Evolutionary conservation across 2,329 filamentous ascomycete species (phyloP).

Genomic region (Ophiostoma quercus): DNA sequence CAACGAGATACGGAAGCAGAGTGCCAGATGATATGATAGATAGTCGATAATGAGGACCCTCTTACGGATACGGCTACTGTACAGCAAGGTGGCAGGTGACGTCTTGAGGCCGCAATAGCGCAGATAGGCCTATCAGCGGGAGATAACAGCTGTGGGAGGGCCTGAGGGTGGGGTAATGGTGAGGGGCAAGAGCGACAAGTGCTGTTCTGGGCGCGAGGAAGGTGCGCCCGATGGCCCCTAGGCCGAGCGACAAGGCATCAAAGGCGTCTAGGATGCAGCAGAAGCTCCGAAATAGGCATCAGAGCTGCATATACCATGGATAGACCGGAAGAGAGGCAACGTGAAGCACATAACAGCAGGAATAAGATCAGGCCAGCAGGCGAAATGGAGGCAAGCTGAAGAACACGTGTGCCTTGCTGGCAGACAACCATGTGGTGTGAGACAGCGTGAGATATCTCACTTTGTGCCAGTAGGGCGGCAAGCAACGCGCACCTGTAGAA

Average conservation of each 20-base stretch:
- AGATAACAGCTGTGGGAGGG: slow-evolving; percentile 18
- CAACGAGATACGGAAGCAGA: neutral
- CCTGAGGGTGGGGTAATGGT: slow-evolving; percentile 20
- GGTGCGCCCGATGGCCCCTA: slow-evolving; percentile 13
- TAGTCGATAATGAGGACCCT: slow-evolving; percentile 16
- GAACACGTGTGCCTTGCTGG: slow-evolving; percentile 11
- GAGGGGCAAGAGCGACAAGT: slow-evolving; percentile 19
- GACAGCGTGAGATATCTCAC: neutral
- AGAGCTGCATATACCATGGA: neutral
- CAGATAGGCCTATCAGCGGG: slow-evolving; percentile 23
- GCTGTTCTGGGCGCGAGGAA: slow-evolving; percentile 19
- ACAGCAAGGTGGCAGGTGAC: slow-evolving; percentile 23
- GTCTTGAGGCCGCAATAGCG: slow-evolving; percentile 19
- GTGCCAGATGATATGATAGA: neutral
- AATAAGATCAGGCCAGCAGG: neutral
- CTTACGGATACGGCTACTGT: slow-evolving; percentile 15
- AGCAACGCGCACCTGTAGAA: neutral
- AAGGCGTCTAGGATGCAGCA: neutral
- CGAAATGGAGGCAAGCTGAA: neutral
- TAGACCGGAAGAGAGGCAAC: neutral
- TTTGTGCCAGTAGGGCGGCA: neutral
- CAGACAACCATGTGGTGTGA: neutral
- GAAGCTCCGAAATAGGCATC: slow-evolving; percentile 14
- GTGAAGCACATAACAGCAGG: too few species aligned
- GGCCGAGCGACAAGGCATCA: neutral